These are phyloP conservation scores for Carex pumila DNA, from an alignment of 176 grass and related monocot genomes.

Conservation along the genomic window DNA sequence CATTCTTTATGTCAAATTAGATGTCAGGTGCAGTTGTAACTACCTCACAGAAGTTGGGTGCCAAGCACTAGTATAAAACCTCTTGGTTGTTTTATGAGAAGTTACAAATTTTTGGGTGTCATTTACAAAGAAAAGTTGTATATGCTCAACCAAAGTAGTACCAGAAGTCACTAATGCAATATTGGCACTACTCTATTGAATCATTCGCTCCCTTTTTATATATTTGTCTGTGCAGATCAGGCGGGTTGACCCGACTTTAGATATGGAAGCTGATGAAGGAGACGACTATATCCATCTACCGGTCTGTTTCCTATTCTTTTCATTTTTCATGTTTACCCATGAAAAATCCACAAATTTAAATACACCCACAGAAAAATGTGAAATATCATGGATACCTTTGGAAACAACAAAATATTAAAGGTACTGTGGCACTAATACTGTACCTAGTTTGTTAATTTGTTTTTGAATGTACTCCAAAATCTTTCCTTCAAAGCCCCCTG, in stretches of 20 bases:
- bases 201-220: not conserved
- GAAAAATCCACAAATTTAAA: constrained; percentile 4
- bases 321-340: constrained; percentile 14
- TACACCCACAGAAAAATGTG: not conserved
- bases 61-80: not conserved
- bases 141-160: not conserved
- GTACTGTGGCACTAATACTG: not conserved
- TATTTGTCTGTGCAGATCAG: constrained; percentile 59
- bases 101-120: not conserved
- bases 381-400: not conserved
- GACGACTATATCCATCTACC: constrained; percentile 95
- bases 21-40: too few relatives aligned
- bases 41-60: not conserved
- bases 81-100: not conserved
- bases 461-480: not conserved
- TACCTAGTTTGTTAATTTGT: not conserved
- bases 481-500: not conserved
- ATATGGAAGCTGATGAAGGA: constrained; percentile 92
- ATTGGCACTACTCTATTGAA: not conserved
- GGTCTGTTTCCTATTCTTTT: constrained; percentile 37
- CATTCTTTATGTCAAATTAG: too few relatives aligned
- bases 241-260: constrained; percentile 88
- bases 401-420: not conserved
- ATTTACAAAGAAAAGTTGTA: not conserved
- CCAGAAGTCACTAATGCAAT: not conserved